These are phyloP conservation scores for Diplotaxis tenuifolia DNA, from an alignment of 345 rosid species.

Conservation along the genomic window DNA sequence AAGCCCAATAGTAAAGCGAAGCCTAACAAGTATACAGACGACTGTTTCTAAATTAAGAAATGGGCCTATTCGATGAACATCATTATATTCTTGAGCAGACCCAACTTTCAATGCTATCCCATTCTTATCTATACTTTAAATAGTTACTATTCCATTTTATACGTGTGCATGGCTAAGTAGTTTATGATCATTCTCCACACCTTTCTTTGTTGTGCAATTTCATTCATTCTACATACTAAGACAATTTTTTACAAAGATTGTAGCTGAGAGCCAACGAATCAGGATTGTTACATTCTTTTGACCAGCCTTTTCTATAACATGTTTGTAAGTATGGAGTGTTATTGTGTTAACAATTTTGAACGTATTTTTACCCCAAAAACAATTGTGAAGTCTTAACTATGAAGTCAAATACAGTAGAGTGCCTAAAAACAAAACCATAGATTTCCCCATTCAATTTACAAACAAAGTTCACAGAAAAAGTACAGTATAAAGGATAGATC, in stretches of 20 bases:
- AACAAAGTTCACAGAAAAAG: not conserved
- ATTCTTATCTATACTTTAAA: not conserved
- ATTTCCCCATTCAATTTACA: not conserved
- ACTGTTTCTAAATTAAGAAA: not conserved
- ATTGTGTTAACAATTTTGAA: not conserved
- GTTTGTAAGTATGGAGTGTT: not conserved
- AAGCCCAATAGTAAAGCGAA: not conserved
- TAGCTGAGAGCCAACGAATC: not conserved
- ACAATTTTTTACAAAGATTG: not conserved
- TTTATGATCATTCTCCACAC: not conserved
- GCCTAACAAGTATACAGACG: not conserved
- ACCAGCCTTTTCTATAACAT: not conserved
- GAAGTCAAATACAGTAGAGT: not conserved
- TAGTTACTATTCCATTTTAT: not conserved
- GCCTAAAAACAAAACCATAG: not conserved
- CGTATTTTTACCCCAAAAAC: not conserved
- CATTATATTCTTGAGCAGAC: not conserved
- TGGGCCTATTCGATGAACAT: constrained; percentile 9
- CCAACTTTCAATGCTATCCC: not conserved
- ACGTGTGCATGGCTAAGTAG: not conserved
- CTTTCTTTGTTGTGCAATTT: not conserved
- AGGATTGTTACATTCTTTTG: not conserved
- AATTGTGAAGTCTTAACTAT: not conserved
- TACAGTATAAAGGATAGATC: not conserved
- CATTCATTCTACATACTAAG: not conserved